A percentile compares a stretch with the other conserved stretches of the same genome.
phyloP scores from a whole-genome alignment of 148 eudicot species.

The Euryodendron excelsum region DNA sequence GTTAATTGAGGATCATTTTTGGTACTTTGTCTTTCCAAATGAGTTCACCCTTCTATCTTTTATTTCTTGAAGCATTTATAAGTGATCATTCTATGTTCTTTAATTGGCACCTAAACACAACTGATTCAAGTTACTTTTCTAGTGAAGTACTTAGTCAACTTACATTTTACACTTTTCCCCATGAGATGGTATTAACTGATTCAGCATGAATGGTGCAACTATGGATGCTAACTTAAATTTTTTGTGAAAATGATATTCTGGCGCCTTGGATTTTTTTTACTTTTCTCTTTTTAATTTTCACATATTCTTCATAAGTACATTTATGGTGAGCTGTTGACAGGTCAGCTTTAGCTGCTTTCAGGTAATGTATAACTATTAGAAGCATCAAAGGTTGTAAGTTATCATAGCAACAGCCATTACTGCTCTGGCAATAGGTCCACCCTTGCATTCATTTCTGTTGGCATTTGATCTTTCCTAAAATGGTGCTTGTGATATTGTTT shows the following conservation, averaged over 20 bases:
- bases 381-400: not conserved
- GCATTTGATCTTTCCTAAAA: not conserved
- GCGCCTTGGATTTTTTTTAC: no score
- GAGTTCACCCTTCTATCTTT: not conserved
- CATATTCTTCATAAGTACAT: not conserved
- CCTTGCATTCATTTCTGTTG: not conserved
- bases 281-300: no score
- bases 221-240: not conserved
- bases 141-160: not conserved
- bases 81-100: no score
- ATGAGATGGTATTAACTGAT: not conserved
- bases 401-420: not conserved
- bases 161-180: not conserved
- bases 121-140: not conserved
- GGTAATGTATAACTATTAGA: no score
- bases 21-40: not conserved
- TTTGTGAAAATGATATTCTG: not conserved
- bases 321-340: not conserved
- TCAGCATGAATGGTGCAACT: no score
- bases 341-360: not conserved
- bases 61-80: not conserved
- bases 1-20: constrained; percentile 21
- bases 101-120: no score
- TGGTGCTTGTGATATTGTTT: not conserved
- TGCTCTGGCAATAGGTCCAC: not conserved